Base-by-base conservation (phyloP, 2,329 filamentous ascomycete genomes). In the Phoma sp. region DNA sequence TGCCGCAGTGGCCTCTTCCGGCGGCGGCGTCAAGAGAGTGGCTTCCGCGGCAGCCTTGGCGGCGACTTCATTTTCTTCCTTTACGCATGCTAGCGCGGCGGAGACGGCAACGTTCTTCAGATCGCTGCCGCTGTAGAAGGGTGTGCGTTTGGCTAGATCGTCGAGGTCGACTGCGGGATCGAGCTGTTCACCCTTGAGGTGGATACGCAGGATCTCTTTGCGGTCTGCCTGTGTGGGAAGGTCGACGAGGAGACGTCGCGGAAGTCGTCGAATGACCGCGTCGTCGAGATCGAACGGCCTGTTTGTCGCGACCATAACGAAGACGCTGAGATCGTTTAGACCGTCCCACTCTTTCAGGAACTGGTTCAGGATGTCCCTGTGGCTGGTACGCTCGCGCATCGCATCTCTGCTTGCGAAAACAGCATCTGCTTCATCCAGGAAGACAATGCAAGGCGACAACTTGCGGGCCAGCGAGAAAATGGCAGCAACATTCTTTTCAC, bases 251-350 rank as follows among this genome's bases (percentile, higher is more conserved):
- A 93, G 78, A 34, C 89, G 84, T 47, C 90, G 81, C 2, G 90
- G 90, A 18, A 93, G 78, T 11, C 90, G 83, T n/a, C 91, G 83
- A 38, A 95, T 81, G 9, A 95, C 89, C 9, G 91, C 91, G 65
- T 95, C 91, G 67, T 99, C 95, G 1, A 99, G 84, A 68, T 98
- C 95, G 68, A 96, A 97, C 0, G 95, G 95, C 9, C 93, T 84
- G 74, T 99, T 98, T 7, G 93, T 98, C 23, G 95, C 93, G 0
- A 98, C 92, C 92, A 99, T 97, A 74, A 99, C 93, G 73, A 99
- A 98, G 2, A 93, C 92, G 15, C 89, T 90, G 39, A 87, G 84
- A 53, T 87, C 82, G 64, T 90, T 89, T 80, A 98, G 88, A 10
- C 95, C 95, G 66, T 98, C 95, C 95, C 93, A 98, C 74, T 98